Conservation (phyloP, 371 early-diverging fungal species). For the Apophysomyces variabilis region DNA sequence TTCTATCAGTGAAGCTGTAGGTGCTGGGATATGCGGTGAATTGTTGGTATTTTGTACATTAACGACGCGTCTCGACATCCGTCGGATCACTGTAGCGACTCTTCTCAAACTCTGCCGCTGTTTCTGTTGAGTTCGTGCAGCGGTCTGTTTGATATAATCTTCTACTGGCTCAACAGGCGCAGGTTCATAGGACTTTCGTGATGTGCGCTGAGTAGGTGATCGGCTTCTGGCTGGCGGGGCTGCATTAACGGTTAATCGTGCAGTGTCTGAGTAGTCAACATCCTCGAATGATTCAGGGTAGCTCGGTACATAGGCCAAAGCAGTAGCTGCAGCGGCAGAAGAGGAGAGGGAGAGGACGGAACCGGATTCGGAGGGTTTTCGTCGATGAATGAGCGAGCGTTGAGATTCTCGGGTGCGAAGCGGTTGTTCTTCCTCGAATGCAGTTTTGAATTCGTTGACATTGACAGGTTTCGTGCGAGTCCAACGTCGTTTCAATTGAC, state of each 20-base stretch:
- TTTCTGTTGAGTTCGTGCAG: constrained; percentile 15
- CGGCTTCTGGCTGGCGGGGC: constrained; percentile 20
- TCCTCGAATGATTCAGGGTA: constrained; percentile 20
- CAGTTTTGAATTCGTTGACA: constrained; percentile 4
- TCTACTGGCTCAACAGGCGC: constrained; percentile 25
- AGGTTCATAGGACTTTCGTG: constrained; percentile 25
- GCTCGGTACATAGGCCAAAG: constrained; percentile 7
- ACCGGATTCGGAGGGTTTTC: constrained; percentile 2
- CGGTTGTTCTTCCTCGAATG: constrained; percentile 4
- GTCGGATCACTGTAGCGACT: constrained; percentile 23
- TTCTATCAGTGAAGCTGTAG: not conserved
- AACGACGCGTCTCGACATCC: constrained; percentile 33
- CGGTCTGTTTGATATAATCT: constrained; percentile 22
- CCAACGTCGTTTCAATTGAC: constrained; percentile 6
- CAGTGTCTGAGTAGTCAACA: constrained; percentile 39
- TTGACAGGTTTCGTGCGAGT: constrained; percentile 6
- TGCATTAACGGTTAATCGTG: constrained; percentile 34
- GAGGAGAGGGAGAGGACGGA: not conserved
- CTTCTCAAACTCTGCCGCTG: constrained; percentile 3
- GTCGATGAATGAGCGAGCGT: not conserved
- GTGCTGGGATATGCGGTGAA: not conserved
- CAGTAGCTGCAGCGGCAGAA: not conserved
- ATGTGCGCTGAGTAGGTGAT: constrained; percentile 11
- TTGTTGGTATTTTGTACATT: constrained; percentile 30
- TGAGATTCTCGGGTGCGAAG: not conserved